Evolutionary conservation across 306 rosid genomes (phyloP), one percentile per base, ranked within the genome.

Genomic region (Boehmeria nivea): DNA sequence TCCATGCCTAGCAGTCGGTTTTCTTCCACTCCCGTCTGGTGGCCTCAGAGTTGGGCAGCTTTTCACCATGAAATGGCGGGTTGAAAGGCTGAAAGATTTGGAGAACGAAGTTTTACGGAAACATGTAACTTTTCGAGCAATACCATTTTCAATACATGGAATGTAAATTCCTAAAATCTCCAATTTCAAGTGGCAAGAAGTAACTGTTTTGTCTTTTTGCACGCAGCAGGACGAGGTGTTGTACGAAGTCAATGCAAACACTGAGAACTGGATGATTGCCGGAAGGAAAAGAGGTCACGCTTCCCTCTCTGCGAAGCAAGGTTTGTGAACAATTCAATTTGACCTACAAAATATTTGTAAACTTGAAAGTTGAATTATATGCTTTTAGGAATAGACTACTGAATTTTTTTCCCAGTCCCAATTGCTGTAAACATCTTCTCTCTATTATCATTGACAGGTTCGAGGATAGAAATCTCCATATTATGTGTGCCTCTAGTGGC

Each of bases 271-370:
- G 99, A 93, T 93, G 96, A 68, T 93, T 53, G 96, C 99, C 44
- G 99, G 99, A 65, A 85, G 99, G 78, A 93, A 87, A 81, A 78
- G 96, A 79, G 99, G 99, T 43, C 85, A 87, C 50, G 84, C 72
- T 28, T 80, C 88, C 56, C 83, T 93, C 65, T 81, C 95, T 20
- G 48, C 72, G 25, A 65, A 76, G 64, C 87, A 82, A 87, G 98
- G 98, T 91, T 73, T 51, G 54, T 57, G 44, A 49, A 57, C 51
- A 28, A 31, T 54, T 26, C 48, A 25, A 44, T 1, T n/a, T 23
- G 42, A 17, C 31, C 9, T 12, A 19, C 16, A 31, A 64, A 37
- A 14, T 4, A 37, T 49, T 12, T 14, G 33, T 23, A 2, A 2
- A 26, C 39, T 31, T 3, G 19, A 52, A 26, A 5, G 24, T 15